phyloP scores from a whole-genome alignment of 2,329 filamentous ascomycete genomes.

The Periglandula ipomoeae region DNA sequence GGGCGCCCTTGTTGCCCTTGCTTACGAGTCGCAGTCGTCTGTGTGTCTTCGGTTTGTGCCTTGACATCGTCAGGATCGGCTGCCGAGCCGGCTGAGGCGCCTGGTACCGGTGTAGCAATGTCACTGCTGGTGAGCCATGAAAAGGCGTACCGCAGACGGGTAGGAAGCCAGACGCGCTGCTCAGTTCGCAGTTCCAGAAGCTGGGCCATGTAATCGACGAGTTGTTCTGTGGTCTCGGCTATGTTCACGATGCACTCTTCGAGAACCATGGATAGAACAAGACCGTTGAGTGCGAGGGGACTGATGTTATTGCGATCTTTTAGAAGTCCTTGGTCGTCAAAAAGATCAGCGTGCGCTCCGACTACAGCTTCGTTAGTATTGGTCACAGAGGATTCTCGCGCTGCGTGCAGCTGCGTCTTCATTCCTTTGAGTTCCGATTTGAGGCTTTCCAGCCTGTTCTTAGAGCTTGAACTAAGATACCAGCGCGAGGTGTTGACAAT shows the following conservation, averaged over 20 bases:
- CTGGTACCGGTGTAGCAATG: constrained; percentile 12
- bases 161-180: constrained; percentile 33
- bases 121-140: constrained; percentile 26
- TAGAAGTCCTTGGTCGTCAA: constrained; percentile 30
- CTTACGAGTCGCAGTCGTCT: constrained; percentile 27
- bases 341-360: constrained; percentile 28
- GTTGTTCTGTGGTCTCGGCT: constrained; percentile 18
- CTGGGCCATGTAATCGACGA: constrained; percentile 27
- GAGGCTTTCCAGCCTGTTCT: constrained; percentile 15
- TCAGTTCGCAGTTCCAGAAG: constrained; percentile 26
- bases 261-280: constrained; percentile 37
- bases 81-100: constrained; percentile 10
- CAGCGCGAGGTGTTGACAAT: constrained; percentile 22
- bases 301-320: constrained; percentile 16
- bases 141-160: constrained; percentile 27
- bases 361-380: constrained; percentile 32
- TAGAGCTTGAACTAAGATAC: constrained; percentile 14
- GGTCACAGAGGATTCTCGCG: constrained; percentile 16
- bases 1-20: constrained; percentile 13
- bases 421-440: constrained; percentile 12
- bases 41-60: constrained; percentile 24
- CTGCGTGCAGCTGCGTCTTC: constrained; percentile 17
- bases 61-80: constrained; percentile 15
- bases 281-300: constrained; percentile 23
- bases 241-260: constrained; percentile 31